Evolutionary conservation across 345 rosid species (phyloP).

Genomic region (Linum lewisii): DNA sequence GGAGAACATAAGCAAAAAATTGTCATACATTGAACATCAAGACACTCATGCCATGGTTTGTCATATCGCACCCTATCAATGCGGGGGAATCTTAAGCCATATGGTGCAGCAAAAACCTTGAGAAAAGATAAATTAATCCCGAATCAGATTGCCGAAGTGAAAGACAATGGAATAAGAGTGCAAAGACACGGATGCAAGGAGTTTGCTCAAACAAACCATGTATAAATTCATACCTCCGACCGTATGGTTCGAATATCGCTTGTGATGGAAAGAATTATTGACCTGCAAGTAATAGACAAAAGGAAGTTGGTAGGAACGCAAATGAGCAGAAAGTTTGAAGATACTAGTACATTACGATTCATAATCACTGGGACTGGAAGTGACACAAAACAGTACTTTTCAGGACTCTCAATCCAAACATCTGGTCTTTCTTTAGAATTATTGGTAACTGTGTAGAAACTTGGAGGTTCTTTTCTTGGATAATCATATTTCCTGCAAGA

Average conservation of each 20-base stretch:
- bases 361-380: conserved; percentile 10
- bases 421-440: conserved; percentile 93
- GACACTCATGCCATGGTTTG: conserved; percentile 97
- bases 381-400: conserved; percentile 46
- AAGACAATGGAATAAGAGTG: background rate
- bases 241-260: conserved; percentile 91
- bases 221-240: conserved; percentile 62
- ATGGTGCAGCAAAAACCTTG: conserved; percentile 94
- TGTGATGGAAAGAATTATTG: conserved; percentile 75
- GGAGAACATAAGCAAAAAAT: background rate
- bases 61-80: conserved; percentile 91
- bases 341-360: conserved; percentile 3
- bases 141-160: background rate
- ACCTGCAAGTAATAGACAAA: conserved; percentile 38
- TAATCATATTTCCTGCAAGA: conserved; percentile 73
- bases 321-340: background rate
- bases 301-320: conserved; percentile 10
- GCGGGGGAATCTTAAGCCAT: conserved; percentile 92
- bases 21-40: conserved; percentile 77
- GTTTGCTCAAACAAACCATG: conserved; percentile 2
- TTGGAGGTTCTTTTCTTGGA: conserved; percentile 75
- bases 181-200: background rate
- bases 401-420: conserved; percentile 97
- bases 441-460: conserved; percentile 79
- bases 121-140: conserved; percentile 1